phyloP scores from a whole-genome alignment of 805 yeast genomes.

The Zygotorulaspora florentina region DNA sequence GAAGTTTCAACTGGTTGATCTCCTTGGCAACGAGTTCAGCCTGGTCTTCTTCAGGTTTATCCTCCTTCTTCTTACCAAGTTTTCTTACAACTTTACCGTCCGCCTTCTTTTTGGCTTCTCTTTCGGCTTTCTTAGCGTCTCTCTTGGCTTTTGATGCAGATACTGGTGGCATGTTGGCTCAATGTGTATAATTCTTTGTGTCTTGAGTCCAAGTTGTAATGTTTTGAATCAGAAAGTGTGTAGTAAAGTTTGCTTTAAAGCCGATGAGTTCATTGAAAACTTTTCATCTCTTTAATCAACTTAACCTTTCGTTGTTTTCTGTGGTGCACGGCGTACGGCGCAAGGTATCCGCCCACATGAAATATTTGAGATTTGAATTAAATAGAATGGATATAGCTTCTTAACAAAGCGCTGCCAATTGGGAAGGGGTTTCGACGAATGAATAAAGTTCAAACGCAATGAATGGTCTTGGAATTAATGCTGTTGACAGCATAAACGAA shows the following conservation, averaged over 20 bases:
- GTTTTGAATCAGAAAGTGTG: not conserved
- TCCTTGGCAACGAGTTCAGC: slow-evolving; percentile 64
- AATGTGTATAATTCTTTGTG: slow-evolving; percentile 1
- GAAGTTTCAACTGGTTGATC: slow-evolving; percentile 83
- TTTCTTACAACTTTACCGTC: slow-evolving; percentile 54
- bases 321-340: slow-evolving; percentile 12
- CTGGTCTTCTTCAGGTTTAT: slow-evolving; percentile 41
- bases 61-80: slow-evolving; percentile 51
- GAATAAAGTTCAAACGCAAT: not conserved
- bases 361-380: not conserved
- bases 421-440: not conserved
- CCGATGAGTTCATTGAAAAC: slow-evolving; percentile 10
- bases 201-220: not conserved
- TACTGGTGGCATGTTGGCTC: slow-evolving; percentile 40
- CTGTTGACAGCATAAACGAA: not conserved
- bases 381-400: not conserved
- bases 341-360: not conserved
- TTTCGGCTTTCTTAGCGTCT: slow-evolving; percentile 92
- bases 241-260: slow-evolving; percentile 6
- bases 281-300: slow-evolving; percentile 8
- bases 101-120: slow-evolving; percentile 94
- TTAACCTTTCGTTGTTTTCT: slow-evolving; percentile 4
- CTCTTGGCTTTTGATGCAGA: slow-evolving; percentile 97
- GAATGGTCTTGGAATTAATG: not conserved
- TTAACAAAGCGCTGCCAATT: not conserved